phyloP scores from a whole-genome alignment of 1,284 basidiomycete genomes.

The Ustilago hordei region DNA sequence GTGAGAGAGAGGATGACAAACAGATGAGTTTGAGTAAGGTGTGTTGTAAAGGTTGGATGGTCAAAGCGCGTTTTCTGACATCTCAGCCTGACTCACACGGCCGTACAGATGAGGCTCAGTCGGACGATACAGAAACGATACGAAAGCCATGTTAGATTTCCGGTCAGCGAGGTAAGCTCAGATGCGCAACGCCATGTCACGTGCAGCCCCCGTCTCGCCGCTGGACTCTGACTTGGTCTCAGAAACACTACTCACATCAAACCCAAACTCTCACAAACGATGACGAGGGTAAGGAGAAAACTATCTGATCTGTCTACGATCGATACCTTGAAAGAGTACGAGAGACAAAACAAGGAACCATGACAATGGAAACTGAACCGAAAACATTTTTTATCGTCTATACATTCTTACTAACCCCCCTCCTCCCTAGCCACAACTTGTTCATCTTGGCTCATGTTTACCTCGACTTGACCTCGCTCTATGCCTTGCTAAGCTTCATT shows the following conservation, averaged over 20 bases:
- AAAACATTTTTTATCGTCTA: too few relatives aligned
- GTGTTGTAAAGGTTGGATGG: not conserved
- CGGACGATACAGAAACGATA: too few relatives aligned
- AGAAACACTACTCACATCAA: not conserved
- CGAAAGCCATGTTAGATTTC: too few relatives aligned
- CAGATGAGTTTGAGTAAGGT: too few relatives aligned
- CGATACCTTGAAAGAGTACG: not conserved
- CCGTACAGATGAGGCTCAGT: too few relatives aligned
- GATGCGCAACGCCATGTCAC: too few relatives aligned
- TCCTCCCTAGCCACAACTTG: too few relatives aligned
- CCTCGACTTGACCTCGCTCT: not conserved
- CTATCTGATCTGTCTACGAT: not conserved
- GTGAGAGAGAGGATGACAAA: too few relatives aligned
- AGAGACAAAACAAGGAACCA: not conserved
- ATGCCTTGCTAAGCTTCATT: constrained; percentile 25
- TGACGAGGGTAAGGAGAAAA: not conserved
- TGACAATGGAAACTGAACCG: not conserved
- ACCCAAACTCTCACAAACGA: not conserved
- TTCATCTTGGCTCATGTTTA: too few relatives aligned
- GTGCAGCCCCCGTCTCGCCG: not conserved
- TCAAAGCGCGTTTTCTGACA: not conserved
- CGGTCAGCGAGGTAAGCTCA: too few relatives aligned
- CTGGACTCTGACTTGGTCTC: too few relatives aligned
- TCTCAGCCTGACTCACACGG: too few relatives aligned
- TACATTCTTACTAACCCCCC: not conserved